A percentile compares a stretch with the other conserved stretches of the same genome.
Conservation (phyloP, 192 early-diverging fungal genomes). For the Gigaspora rosea region DNA sequence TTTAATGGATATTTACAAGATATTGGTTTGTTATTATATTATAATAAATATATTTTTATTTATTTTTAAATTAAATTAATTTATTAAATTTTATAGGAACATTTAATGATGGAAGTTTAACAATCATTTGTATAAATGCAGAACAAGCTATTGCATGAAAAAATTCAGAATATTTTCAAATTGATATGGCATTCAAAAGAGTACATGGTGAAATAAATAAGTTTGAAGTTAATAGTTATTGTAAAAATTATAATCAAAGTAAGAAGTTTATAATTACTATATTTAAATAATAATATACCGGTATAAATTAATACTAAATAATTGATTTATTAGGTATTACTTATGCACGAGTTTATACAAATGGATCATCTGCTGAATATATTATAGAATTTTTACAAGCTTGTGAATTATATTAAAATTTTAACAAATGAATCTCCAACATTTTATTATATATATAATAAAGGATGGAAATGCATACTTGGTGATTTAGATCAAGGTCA, state of each 20-base stretch:
- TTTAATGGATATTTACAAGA: too few species aligned
- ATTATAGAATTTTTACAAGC: neutral
- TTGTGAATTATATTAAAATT: neutral
- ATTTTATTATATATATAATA: neutral
- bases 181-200: too few species aligned
- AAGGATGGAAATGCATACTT: neutral
- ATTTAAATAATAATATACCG: neutral
- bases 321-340: neutral
- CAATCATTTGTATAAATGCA: too few species aligned
- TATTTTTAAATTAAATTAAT: too few species aligned
- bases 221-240: too few species aligned
- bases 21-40: too few species aligned
- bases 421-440: neutral
- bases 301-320: neutral
- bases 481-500: neutral
- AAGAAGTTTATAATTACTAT: too few species aligned
- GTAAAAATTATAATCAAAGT: too few species aligned
- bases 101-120: too few species aligned
- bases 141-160: too few species aligned
- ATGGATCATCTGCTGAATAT: neutral
- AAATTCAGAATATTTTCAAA: neutral
- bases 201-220: neutral
- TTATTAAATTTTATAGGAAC: too few species aligned
- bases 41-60: too few species aligned
- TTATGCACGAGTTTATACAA: constrained; percentile 1